Evolutionary conservation across 2,329 filamentous ascomycete species (phyloP), one percentile per base, ranked within the genome.

Genomic region (Raffaelea arxii): DNA sequence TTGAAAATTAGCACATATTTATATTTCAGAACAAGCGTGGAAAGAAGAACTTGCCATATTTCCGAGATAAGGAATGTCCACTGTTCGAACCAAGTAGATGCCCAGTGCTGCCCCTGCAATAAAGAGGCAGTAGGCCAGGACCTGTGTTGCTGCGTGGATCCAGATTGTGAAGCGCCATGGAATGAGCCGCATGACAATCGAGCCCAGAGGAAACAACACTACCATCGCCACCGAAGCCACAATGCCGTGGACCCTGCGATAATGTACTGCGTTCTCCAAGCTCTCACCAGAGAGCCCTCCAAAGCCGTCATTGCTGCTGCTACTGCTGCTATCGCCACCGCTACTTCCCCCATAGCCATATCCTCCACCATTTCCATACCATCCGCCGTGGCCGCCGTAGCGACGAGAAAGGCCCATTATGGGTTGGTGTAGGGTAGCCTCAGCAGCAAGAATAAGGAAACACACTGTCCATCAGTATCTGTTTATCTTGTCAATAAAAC

Each of bases 201-300:
- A 60, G 41, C 70, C 69, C 18, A 67, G 43, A 2, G 70, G 70
- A 52, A 72, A 71, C 18, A 72, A 52, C 19, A 65, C 53, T 11
- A 65, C 65, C 47, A 72, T 66, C 23, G 65, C 63, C 6, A 68
- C 18, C 9, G 62, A 55, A 6, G 64, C 66, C 4, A 72, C 52
- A 25, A 66, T 59, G 14, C 68, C 68, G 58, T 73, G 70, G 24
- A 63, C 53, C 4, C 53, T 60, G 23, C 67, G 62, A 39, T 60
- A 59, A 46, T 53, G 51, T 30, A 54, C 52, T n/a, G 61, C 61
- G 5, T 46, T 27, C 1, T 51, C 27, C 38, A 61, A 47, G 44
- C 61, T 58, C 54, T 65, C 59, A 41, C 55, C 56, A 7, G 54
- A 53, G 39, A 58, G 44, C 12, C 48, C 47, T 6, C 37, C 24